A percentile compares a stretch with the other conserved stretches of the same genome.
Conservation (phyloP, 257 asterid genomes). For the Catharanthus roseus region DNA sequence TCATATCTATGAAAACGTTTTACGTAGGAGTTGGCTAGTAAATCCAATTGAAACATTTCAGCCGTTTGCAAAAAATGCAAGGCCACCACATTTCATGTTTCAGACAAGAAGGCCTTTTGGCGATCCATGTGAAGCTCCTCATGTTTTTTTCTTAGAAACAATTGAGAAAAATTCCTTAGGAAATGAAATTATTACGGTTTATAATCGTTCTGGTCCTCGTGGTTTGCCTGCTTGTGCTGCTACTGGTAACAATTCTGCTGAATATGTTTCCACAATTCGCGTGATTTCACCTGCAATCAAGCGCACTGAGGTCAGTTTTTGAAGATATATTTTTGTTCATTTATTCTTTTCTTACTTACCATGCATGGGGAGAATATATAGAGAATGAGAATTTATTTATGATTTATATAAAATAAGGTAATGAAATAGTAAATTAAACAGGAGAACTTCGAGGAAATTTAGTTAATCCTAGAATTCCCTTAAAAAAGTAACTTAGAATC, state of each 20-base stretch:
- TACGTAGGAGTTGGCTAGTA: slow-evolving; percentile 26
- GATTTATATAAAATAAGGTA: no score
- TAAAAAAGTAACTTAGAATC: no score
- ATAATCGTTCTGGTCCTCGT: slow-evolving; percentile 17
- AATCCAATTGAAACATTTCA: slow-evolving; percentile 32
- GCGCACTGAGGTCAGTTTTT: slow-evolving; percentile 23
- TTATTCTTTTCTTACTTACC: no score
- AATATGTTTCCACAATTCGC: slow-evolving; percentile 27
- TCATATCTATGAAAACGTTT: slow-evolving; percentile 30
- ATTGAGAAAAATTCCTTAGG: slow-evolving; percentile 22
- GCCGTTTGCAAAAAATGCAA: slow-evolving; percentile 24
- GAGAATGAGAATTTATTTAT: no score
- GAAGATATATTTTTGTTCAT: background rate
- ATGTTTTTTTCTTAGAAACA: no score
- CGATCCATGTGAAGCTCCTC: no score
- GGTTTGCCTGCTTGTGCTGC: slow-evolving; percentile 15
- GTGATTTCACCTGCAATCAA: slow-evolving; percentile 31
- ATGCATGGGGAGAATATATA: no score
- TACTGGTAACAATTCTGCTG: slow-evolving; percentile 31
- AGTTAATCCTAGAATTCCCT: no score
- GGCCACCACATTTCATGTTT: slow-evolving; percentile 49
- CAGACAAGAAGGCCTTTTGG: slow-evolving; percentile 37
- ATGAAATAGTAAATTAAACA: no score
- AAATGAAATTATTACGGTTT: slow-evolving; percentile 17
- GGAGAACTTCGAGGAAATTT: no score